These are phyloP conservation scores for Boletales sp. DNA, from an alignment of 768 basidiomycete genomes.

Conservation along the genomic window DNA sequence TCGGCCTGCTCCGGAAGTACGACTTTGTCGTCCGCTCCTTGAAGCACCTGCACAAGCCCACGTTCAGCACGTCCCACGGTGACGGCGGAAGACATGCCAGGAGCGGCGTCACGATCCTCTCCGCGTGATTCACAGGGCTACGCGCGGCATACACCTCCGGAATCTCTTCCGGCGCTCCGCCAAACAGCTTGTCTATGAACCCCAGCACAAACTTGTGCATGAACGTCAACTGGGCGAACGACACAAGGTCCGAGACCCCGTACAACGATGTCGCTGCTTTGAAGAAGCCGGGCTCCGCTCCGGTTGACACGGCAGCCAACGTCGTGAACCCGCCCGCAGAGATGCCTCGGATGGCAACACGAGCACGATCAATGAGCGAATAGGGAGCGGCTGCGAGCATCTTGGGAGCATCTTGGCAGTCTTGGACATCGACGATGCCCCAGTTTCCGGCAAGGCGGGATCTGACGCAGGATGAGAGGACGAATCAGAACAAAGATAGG, in stretches of 20 bases:
- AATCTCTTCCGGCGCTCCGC: conserved; percentile 50
- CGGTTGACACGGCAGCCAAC: too few species aligned
- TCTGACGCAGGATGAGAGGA: too few species aligned
- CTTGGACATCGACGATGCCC: too few species aligned
- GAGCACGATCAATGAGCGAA: too few species aligned
- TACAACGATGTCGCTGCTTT: conserved; percentile 19
- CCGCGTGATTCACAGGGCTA: conserved; percentile 60
- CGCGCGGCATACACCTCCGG: conserved; percentile 56
- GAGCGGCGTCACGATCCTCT: conserved; percentile 58
- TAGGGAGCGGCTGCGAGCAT: too few species aligned
- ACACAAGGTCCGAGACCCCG: conserved; percentile 53
- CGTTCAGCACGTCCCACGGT: conserved; percentile 1
- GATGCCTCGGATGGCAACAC: too few species aligned
- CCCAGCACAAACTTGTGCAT: conserved; percentile 72
- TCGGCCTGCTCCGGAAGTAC: conserved; percentile 66
- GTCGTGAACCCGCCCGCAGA: too few species aligned
- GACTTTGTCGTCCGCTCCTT: conserved; percentile 58
- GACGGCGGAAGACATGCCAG: conserved; percentile 37
- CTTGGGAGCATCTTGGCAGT: too few species aligned
- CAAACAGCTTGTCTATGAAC: conserved; percentile 61
- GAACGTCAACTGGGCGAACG: conserved; percentile 51
- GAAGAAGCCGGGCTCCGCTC: too few species aligned
- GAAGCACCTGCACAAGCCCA: conserved; percentile 49
- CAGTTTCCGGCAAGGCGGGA: conserved; percentile 2
- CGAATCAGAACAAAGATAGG: too few species aligned